Percentiles rank a stretch among this genome's conserved stretches.
Evolutionary conservation across 768 basidiomycete species (phyloP).

Genomic region (Mycena indigotica): DNA sequence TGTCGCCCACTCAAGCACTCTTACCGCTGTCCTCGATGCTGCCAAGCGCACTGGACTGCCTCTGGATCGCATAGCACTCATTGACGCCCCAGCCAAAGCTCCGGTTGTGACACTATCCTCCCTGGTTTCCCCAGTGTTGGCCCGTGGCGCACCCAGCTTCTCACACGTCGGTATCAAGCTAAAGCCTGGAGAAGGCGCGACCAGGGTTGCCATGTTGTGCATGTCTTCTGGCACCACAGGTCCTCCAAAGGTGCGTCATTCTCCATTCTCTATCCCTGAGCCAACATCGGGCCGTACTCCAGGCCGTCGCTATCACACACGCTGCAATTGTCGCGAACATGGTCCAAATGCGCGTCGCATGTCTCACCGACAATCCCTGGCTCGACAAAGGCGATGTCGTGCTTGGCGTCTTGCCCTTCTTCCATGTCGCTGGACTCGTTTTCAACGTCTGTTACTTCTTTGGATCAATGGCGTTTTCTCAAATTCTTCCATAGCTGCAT

Average conservation of each 20-base stretch:
- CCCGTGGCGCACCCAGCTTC: constrained; percentile 10
- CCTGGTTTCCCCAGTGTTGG: constrained; percentile 30
- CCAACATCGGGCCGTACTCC: constrained; percentile 1
- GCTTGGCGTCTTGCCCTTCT: constrained; percentile 39
- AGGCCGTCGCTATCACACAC: constrained; percentile 58
- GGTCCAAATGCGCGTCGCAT: constrained; percentile 37
- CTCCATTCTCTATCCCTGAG: not conserved
- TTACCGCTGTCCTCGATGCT: constrained; percentile 41
- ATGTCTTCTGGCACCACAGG: constrained; percentile 76
- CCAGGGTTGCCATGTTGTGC: constrained; percentile 59
- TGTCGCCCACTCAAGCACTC: constrained; percentile 43
- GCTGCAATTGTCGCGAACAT: constrained; percentile 58
- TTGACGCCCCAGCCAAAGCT: constrained; percentile 30
- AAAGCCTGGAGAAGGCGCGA: constrained; percentile 55
- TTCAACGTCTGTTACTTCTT: constrained; percentile 45
- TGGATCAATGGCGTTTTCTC: constrained; percentile 10
- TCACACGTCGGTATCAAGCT: constrained; percentile 32
- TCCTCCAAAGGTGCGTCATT: constrained; percentile 52
- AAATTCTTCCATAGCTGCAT: constrained; percentile 50
- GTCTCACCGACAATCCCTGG: constrained; percentile 28
- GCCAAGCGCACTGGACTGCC: constrained; percentile 37
- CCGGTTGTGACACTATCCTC: constrained; percentile 26
- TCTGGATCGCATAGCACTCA: constrained; percentile 40
- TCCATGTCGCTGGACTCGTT: constrained; percentile 52
- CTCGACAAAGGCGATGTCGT: constrained; percentile 52